Evolutionary conservation across 495 filamentous ascomycete genomes (phyloP).

Genomic region (Podospora pseudopauciseta): DNA sequence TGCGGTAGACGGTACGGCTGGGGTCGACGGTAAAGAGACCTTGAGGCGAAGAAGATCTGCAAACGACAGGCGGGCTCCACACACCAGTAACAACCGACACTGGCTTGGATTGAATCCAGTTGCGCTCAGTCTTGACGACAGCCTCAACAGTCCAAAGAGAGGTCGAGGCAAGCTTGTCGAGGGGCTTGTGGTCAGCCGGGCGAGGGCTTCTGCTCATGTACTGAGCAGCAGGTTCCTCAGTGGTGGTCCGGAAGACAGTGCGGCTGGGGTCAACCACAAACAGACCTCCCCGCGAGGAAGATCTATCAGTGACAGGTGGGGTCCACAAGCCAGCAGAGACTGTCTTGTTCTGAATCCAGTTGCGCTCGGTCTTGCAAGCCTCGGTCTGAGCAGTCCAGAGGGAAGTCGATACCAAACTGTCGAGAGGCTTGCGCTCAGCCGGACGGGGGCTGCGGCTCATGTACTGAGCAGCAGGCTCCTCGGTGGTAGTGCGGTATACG

Average conservation of each 20-base stretch:
- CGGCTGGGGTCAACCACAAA: conserved; percentile 4
- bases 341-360: conserved; percentile 30
- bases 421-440: conserved; percentile 27
- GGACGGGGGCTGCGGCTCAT: conserved; percentile 29
- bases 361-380: conserved; percentile 15
- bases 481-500: conserved; percentile 33
- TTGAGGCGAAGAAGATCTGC: conserved; percentile 16
- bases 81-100: conserved; percentile 2
- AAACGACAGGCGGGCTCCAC: conserved; percentile 12
- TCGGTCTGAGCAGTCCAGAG: conserved; percentile 31
- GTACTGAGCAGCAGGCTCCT: conserved; percentile 35
- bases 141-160: conserved; percentile 25
- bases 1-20: conserved; percentile 23
- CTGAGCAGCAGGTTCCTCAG: conserved; percentile 31
- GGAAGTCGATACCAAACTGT: conserved; percentile 27
- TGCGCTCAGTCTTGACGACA: conserved; percentile 7
- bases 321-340: conserved; percentile 7
- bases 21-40: conserved; percentile 4
- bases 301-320: conserved; percentile 18
- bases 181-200: conserved; percentile 15
- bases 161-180: conserved; percentile 27
- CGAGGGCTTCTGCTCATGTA: conserved; percentile 23
- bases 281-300: conserved; percentile 13
- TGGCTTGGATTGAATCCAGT: conserved; percentile 28
- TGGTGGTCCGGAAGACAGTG: conserved; percentile 28